Evolutionary conservation across 352 stramenopile species (phyloP), one percentile per base, ranked within the genome.

Genomic region (Pythium rhizo-oryzae): DNA sequence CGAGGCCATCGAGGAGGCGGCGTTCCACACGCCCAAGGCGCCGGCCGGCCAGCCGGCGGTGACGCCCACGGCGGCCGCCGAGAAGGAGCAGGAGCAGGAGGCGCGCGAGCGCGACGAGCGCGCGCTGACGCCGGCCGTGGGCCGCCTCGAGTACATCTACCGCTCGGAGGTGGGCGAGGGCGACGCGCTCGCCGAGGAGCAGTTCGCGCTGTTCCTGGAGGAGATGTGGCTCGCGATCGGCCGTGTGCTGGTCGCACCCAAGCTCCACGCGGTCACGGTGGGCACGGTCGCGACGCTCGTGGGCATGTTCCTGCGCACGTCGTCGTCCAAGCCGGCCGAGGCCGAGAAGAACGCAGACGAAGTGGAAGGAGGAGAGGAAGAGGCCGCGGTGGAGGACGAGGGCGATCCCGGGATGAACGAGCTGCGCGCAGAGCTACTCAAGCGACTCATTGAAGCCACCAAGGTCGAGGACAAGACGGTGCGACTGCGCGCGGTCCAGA

Each of bases 381-480:
- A 67, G 56, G 16, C 30, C 3, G 24, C 8, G 7, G 37, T 41
- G 35, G 35, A 54, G 28, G 15, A 49, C 2, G 62, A 50, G 43
- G 37, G 41, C 8, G 41, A 60, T 25, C 19, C 21, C 37, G 76
- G 72, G 13, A 24, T 72, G 37, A 70, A 59, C 4, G 84, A 91
- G 30, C 63, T 91, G 56, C 80, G 83, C 8, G 19, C 54, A 9
- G 83, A 90, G 59, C 33, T 92, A 43, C 67, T 90, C 11, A 65
- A 68, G 24, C 62, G 81, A 0, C 58, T 92, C 13, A 70, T 86
- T 65, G 72, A 81, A 4, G 81, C 76, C 23, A 87, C 78, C n/a
- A 67, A 81, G 53, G 82, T 81, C 8, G 85, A 90, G 37, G 83
- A 93, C 64, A 85, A 87, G 49, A 71, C 67, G 21, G 77, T 87